Conservation (phyloP, 2,329 filamentous ascomycete genomes). For the Annulohypoxylon truncatum region DNA sequence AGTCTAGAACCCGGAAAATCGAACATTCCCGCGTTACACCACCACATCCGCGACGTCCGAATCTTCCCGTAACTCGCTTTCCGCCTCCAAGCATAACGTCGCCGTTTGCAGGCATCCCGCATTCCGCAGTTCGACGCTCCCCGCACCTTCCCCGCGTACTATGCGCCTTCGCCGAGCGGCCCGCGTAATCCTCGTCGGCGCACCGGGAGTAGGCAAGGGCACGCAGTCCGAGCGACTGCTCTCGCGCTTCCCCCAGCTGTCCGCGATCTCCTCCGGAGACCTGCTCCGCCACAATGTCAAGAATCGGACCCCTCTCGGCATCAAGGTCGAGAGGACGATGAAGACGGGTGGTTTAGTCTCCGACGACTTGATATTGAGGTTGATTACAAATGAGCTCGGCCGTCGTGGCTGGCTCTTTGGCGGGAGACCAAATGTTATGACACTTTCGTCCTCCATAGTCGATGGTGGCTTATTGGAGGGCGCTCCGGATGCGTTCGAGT, state of each 20-base stretch:
- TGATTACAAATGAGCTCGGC: conserved; percentile 90
- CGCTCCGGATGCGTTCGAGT: conserved; percentile 55
- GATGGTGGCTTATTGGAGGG: conserved; percentile 55
- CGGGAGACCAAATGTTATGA: conserved; percentile 62
- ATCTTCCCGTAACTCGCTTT: conserved; percentile 9
- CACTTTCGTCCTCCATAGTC: conserved; percentile 56
- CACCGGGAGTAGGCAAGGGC: conserved; percentile 96
- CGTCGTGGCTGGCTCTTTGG: conserved; percentile 83
- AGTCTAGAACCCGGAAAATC: conserved; percentile 17
- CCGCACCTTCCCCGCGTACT: conserved; percentile 42
- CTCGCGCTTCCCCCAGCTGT: conserved; percentile 85
- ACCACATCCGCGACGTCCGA: conserved; percentile 29
- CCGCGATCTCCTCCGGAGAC: conserved; percentile 93
- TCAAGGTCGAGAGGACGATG: conserved; percentile 91
- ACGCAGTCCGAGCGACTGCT: conserved; percentile 94
- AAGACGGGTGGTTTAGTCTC: conserved; percentile 89
- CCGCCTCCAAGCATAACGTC: conserved; percentile 6
- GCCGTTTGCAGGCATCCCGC: not conserved
- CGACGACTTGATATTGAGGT: conserved; percentile 88
- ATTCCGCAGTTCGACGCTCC: conserved; percentile 16
- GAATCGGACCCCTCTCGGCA: conserved; percentile 84
- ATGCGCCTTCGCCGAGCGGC: conserved; percentile 83
- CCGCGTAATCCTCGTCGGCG: conserved; percentile 92
- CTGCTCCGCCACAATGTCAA: conserved; percentile 93
- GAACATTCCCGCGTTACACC: conserved; percentile 17